Conservation (phyloP, 495 filamentous ascomycete species). For the Neurospora sp. region DNA sequence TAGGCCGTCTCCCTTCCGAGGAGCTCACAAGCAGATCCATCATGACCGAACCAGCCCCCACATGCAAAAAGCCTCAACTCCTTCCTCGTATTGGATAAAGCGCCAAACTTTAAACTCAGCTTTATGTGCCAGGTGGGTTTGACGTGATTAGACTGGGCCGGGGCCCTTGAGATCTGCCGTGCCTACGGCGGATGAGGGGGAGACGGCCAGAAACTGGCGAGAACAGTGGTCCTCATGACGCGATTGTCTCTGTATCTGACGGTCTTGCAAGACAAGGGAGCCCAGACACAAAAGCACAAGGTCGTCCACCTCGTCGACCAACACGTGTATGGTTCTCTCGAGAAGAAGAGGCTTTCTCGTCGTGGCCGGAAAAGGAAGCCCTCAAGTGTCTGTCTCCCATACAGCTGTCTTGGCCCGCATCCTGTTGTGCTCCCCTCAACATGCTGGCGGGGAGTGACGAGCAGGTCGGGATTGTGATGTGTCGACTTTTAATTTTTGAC, state of each 20-base stretch:
- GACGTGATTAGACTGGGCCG: background rate
- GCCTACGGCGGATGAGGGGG: background rate
- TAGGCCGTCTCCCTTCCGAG: background rate
- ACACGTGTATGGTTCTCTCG: background rate
- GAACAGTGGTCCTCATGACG: background rate
- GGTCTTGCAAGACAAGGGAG: background rate
- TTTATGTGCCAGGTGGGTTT: background rate
- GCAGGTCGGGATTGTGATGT: conserved; percentile 1
- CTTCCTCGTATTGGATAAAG: background rate
- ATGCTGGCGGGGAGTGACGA: conserved; percentile 7
- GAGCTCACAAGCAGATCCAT: background rate
- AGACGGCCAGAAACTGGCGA: background rate
- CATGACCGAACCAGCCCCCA: background rate
- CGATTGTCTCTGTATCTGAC: background rate
- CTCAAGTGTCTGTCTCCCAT: conserved; percentile 1
- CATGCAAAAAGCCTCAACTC: background rate
- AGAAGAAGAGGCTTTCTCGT: background rate
- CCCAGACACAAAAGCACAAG: background rate
- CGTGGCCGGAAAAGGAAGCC: background rate
- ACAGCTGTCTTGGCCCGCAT: background rate
- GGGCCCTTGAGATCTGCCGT: background rate
- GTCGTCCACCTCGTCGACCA: background rate
- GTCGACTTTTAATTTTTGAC: conserved; percentile 1
- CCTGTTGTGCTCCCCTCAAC: conserved; percentile 2
- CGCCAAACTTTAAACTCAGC: background rate